Conservation (phyloP, 2,329 filamentous ascomycete species). For the Neurospora sp. region DNA sequence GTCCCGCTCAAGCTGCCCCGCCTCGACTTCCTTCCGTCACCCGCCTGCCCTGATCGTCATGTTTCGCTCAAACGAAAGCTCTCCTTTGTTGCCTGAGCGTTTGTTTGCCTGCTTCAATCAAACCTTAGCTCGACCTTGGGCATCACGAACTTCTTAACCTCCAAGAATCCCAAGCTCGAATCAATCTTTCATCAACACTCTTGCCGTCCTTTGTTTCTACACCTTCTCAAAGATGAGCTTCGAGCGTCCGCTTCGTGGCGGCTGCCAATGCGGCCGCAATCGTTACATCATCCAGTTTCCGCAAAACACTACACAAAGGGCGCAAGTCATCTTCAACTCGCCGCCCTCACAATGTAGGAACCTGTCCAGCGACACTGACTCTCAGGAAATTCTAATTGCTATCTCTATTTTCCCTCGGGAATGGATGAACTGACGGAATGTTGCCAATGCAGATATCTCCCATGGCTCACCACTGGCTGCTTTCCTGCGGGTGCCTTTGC, state of each 20-base stretch:
- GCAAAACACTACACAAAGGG: constrained; percentile 38
- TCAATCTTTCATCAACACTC: background rate
- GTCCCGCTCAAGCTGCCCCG: background rate
- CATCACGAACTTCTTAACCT: background rate
- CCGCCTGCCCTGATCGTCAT: background rate
- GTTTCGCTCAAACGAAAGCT: background rate
- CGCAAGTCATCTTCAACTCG: constrained; percentile 67
- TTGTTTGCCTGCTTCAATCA: background rate
- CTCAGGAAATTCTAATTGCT: background rate
- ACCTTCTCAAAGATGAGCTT: constrained; percentile 29
- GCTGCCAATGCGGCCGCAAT: constrained; percentile 80
- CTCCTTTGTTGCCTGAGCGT: background rate
- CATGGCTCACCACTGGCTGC: constrained; percentile 65
- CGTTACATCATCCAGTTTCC: constrained; percentile 69
- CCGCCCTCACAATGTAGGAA: constrained; percentile 61
- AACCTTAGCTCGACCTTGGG: background rate
- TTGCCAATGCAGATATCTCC: constrained; percentile 41
- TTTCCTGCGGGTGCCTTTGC: constrained; percentile 72
- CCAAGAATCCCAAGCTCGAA: background rate
- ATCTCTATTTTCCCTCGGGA: background rate
- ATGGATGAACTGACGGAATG: background rate
- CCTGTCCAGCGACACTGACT: background rate
- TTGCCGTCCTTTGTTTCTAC: background rate
- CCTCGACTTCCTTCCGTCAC: background rate
- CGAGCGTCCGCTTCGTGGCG: constrained; percentile 54